phyloP scores from a whole-genome alignment of 441 rosid genomes.

The Pelargonium myrrhifolium region DNA sequence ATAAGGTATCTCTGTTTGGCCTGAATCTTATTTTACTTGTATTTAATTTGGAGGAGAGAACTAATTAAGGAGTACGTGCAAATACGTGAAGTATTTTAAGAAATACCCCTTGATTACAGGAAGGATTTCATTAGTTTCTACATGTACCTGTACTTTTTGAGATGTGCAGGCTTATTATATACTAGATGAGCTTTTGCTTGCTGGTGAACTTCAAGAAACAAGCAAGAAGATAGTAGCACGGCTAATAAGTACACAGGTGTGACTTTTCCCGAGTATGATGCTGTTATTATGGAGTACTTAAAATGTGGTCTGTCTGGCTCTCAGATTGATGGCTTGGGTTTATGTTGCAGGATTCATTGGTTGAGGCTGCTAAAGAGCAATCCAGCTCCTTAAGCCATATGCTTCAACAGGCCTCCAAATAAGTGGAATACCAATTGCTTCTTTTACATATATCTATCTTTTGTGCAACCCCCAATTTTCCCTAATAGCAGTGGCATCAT shows the following conservation, averaged over 20 bases:
- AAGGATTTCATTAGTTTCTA: too few relatives aligned
- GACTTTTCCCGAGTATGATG: neutral
- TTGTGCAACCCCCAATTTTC: too few relatives aligned
- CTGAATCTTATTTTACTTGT: neutral
- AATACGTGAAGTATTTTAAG: too few relatives aligned
- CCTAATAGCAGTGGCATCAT: too few relatives aligned
- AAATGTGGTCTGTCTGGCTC: neutral
- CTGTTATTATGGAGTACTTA: neutral
- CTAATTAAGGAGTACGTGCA: too few relatives aligned
- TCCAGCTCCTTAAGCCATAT: slow-evolving; percentile 40
- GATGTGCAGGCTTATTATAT: slow-evolving; percentile 28
- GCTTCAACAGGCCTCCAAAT: slow-evolving; percentile 54
- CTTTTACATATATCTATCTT: too few relatives aligned
- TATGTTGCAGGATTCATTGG: slow-evolving; percentile 44
- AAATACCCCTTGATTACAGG: too few relatives aligned
- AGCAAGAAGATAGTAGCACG: slow-evolving; percentile 30
- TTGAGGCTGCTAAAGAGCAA: slow-evolving; percentile 56
- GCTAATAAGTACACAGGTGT: slow-evolving; percentile 27
- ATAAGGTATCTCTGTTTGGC: slow-evolving; percentile 23
- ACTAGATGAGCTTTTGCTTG: slow-evolving; percentile 33
- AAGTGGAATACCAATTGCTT: neutral
- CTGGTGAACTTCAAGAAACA: slow-evolving; percentile 39
- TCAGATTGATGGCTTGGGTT: neutral
- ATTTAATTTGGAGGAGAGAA: too few relatives aligned
- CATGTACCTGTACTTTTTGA: too few relatives aligned